Evolutionary conservation across 202 grass and related monocot species (phyloP), one percentile per base, ranked within the genome.

Genomic region (Carex sylvatica): DNA sequence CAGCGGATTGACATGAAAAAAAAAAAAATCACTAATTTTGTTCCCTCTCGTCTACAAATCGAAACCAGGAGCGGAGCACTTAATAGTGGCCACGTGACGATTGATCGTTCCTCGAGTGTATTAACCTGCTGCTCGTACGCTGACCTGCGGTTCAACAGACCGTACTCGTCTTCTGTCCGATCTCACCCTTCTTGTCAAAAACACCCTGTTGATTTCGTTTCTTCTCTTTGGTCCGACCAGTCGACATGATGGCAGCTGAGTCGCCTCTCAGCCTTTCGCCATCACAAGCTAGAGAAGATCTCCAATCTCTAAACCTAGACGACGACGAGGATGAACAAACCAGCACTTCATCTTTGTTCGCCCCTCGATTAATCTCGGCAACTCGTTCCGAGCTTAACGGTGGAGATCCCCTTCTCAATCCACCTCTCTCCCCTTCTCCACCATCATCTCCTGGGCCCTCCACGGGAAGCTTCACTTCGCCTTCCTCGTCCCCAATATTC

Each of bases 341-440:
- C 7, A 70, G 60, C 70, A 54, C 68, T 19, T 73, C 68, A 0
- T 78, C 70, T 42, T 31, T 64, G 0, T 84, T 84, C 70, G 55
- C 70, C 6, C 69, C 61, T 88, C 24, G 89, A 80, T 76, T 80
- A 86, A 56, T 84, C 49, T 87, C 87, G 54, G 83, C 89, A 2
- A 55, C 71, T 8, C 81, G 83, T 58, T 71, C 88, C 53, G 82
- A 83, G 60, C 18, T 84, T 5, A 81, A 90, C 44, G 90, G 86
- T 4, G 87, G 86, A 38, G 96, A 98, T 65, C 93, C 96, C n/a
- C 83, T 99, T 76, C 91, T 95, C 54, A 88, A 79, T 62, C 88
- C 89, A 2, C 85, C 88, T 58, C 78, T 71, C 19, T 72, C 91
- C 56, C 88, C 93, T 28, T 74, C 70, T 14, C 56, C 80, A n/a